Conservation (phyloP, 257 asterid genomes). For the Solanum habrochaites region DNA sequence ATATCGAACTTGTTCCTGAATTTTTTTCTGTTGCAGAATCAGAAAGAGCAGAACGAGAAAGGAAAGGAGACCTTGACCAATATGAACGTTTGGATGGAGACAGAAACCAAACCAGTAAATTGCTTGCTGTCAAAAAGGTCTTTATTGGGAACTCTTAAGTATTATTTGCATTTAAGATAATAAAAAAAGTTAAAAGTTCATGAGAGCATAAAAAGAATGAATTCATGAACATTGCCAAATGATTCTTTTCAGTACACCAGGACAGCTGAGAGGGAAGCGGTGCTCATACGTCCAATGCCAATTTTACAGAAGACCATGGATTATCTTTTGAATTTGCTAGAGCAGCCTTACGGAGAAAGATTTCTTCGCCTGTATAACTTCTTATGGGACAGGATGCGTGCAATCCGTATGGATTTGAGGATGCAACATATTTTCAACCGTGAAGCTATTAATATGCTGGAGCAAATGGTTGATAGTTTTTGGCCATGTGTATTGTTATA, state of each 20-base stretch:
- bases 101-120: slow-evolving; percentile 62
- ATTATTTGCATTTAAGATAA: not conserved
- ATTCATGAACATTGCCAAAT: slow-evolving; percentile 9
- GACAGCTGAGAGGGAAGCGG: slow-evolving; percentile 98
- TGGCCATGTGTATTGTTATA: not conserved
- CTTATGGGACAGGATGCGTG: slow-evolving; percentile 99
- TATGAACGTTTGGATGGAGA: slow-evolving; percentile 96
- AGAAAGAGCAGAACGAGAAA: slow-evolving; percentile 90
- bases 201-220: not conserved
- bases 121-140: slow-evolving; percentile 92
- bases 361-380: slow-evolving; percentile 90
- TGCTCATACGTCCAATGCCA: slow-evolving; percentile 87
- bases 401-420: slow-evolving; percentile 97
- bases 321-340: slow-evolving; percentile 74
- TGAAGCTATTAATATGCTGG: slow-evolving; percentile 84
- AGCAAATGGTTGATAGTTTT: slow-evolving; percentile 58
- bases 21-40: slow-evolving; percentile 39
- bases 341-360: slow-evolving; percentile 62
- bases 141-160: not conserved
- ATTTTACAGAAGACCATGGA: slow-evolving; percentile 75
- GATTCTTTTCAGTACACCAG: slow-evolving; percentile 68
- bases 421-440: slow-evolving; percentile 92
- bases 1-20: not conserved
- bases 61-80: slow-evolving; percentile 97
- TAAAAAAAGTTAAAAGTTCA: not conserved